These are phyloP conservation scores for Hydrangea macrophylla DNA, from an alignment of 148 eudicot genomes.

Conservation along the genomic window DNA sequence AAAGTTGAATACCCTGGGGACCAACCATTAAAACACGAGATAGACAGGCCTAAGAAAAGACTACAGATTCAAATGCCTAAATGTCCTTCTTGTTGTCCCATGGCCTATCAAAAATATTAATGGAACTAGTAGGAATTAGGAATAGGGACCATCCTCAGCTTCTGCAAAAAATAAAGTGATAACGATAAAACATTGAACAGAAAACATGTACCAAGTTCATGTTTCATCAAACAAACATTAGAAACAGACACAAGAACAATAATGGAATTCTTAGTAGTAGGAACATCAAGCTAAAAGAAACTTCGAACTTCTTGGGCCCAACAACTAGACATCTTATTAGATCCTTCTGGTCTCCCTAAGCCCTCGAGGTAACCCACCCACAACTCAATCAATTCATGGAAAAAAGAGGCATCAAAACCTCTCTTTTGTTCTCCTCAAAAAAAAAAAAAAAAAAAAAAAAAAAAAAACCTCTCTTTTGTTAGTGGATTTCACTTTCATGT, in stretches of 20 bases:
- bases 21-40: neutral
- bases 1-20: neutral
- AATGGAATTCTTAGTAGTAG: no score
- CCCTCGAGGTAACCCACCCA: neutral
- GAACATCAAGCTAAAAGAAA: no score
- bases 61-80: neutral
- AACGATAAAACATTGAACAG: neutral
- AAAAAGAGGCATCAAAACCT: neutral
- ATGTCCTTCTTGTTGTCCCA: no score
- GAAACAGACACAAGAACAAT: neutral
- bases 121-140: neutral
- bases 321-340: neutral
- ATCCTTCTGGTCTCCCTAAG: neutral
- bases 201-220: neutral
- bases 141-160: neutral
- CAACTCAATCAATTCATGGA: conserved; percentile 9
- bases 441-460: neutral
- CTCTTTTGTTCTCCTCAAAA: neutral
- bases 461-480: neutral
- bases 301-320: neutral
- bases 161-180: neutral
- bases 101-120: no score
- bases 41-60: neutral
- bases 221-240: neutral
- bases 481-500: no score